Conservation (phyloP, 148 eudicot species). For the Pouteria glomerata region DNA sequence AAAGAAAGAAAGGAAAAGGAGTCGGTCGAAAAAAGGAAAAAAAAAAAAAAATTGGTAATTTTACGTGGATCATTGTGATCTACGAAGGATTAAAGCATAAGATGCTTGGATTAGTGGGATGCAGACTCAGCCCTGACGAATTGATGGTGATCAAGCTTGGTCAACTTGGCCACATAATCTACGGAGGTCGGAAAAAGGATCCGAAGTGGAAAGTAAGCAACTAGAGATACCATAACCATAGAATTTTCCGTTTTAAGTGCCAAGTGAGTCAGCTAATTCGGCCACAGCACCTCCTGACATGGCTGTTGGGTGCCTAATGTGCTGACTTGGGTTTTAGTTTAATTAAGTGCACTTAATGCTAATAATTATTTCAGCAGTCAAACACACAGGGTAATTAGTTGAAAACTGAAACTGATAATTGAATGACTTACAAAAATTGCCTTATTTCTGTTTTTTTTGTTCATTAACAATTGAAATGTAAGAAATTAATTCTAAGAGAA, state of each 20-base stretch:
- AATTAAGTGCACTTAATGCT: conserved; percentile 10
- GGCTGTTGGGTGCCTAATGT: no score
- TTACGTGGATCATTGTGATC: background rate
- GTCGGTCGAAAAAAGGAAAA: background rate
- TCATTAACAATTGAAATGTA: no score
- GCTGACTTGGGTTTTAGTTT: conserved; percentile 24
- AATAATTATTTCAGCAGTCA: no score
- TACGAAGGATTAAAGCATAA: conserved; percentile 15
- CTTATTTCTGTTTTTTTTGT: no score
- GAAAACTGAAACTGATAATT: no score
- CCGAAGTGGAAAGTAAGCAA: conserved; percentile 23
- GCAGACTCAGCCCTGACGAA: conserved; percentile 37
- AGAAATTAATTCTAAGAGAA: no score
- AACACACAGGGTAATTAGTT: no score
- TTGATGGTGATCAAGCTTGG: conserved; percentile 35
- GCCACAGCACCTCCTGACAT: conserved; percentile 32
- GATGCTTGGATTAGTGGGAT: conserved; percentile 39
- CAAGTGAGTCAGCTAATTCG: conserved; percentile 34
- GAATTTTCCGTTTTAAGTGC: conserved; percentile 12
- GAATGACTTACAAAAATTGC: no score
- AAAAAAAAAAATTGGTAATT: background rate
- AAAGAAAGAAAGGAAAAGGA: background rate
- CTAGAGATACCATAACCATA: conserved; percentile 26
- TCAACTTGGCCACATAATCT: conserved; percentile 33
- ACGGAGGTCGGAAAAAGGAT: conserved; percentile 15